Percentiles rank a stretch among this genome's conserved stretches.
phyloP scores from a whole-genome alignment of 306 rosid genomes.

The Vicia villosa region DNA sequence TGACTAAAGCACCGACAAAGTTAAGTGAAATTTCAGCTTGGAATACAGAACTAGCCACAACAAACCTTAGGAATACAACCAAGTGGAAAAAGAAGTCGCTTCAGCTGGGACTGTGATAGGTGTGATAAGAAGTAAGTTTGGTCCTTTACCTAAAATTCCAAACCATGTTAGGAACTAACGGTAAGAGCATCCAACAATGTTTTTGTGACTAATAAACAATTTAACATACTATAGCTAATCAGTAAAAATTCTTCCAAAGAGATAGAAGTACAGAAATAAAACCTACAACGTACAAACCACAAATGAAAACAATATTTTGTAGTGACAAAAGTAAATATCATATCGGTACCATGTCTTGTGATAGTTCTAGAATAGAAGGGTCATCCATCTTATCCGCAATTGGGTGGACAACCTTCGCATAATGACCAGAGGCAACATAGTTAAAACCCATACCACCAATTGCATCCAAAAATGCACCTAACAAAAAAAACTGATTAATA shows the following conservation, averaged over 20 bases:
- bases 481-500: constrained; percentile 9
- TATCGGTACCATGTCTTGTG: constrained; percentile 75
- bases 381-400: constrained; percentile 44
- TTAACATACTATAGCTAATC: constrained; percentile 19
- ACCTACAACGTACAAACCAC: constrained; percentile 27
- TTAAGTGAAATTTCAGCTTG: constrained; percentile 17
- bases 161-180: constrained; percentile 30
- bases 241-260: constrained; percentile 19
- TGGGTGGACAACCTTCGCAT: constrained; percentile 81
- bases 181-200: neutral
- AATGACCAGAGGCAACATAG: constrained; percentile 94
- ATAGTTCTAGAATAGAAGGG: constrained; percentile 65
- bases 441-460: constrained; percentile 73
- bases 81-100: constrained; percentile 75
- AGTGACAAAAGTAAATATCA: constrained; percentile 12
- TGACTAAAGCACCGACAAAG: constrained; percentile 1
- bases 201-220: constrained; percentile 1
- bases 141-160: constrained; percentile 77
- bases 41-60: constrained; percentile 32
- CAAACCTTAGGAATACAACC: constrained; percentile 90
- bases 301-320: constrained; percentile 21
- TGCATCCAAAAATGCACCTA: constrained; percentile 98
- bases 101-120: constrained; percentile 87
- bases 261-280: constrained; percentile 10
- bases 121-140: constrained; percentile 95